These are phyloP conservation scores for Peronospora destructor DNA, from an alignment of 352 stramenopile species.

Conservation along the genomic window DNA sequence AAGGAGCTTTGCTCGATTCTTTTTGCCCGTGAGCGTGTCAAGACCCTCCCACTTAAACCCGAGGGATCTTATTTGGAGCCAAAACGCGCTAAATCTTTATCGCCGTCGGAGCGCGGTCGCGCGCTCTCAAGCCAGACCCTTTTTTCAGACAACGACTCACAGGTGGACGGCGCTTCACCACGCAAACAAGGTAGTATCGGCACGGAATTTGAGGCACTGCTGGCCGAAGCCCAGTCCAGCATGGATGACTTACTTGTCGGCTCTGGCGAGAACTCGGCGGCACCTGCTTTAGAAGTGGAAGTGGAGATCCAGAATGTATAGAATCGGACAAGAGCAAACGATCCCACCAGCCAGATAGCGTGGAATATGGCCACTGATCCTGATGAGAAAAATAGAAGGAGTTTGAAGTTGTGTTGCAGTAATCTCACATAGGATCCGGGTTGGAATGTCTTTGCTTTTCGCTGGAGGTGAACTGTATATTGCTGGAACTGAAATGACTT, in stretches of 20 bases:
- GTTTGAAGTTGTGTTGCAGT: slow-evolving; percentile 7
- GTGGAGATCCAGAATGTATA: slow-evolving; percentile 32
- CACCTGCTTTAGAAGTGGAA: slow-evolving; percentile 18
- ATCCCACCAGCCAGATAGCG: slow-evolving; percentile 10
- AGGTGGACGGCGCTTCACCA: slow-evolving; percentile 17
- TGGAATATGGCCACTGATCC: slow-evolving; percentile 18
- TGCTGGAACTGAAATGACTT: not conserved
- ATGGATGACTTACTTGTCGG: slow-evolving; percentile 49
- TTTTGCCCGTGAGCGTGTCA: slow-evolving; percentile 67
- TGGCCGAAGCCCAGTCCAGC: slow-evolving; percentile 64
- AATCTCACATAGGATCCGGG: not conserved
- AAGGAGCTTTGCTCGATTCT: slow-evolving; percentile 81
- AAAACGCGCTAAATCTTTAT: slow-evolving; percentile 35
- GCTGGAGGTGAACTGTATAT: not conserved
- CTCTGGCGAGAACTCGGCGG: slow-evolving; percentile 6
- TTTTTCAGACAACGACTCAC: slow-evolving; percentile 43
- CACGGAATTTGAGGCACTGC: slow-evolving; percentile 62
- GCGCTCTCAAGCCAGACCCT: slow-evolving; percentile 34
- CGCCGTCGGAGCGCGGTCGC: slow-evolving; percentile 25
- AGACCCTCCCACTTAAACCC: slow-evolving; percentile 66
- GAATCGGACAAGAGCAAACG: slow-evolving; percentile 9
- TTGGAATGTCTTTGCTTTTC: not conserved
- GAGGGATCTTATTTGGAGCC: slow-evolving; percentile 80
- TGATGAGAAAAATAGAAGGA: slow-evolving; percentile 24
- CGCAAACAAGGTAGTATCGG: slow-evolving; percentile 38